Base-by-base conservation (phyloP, 2,329 filamentous ascomycete species). In the Stromatinia cepivora region DNA sequence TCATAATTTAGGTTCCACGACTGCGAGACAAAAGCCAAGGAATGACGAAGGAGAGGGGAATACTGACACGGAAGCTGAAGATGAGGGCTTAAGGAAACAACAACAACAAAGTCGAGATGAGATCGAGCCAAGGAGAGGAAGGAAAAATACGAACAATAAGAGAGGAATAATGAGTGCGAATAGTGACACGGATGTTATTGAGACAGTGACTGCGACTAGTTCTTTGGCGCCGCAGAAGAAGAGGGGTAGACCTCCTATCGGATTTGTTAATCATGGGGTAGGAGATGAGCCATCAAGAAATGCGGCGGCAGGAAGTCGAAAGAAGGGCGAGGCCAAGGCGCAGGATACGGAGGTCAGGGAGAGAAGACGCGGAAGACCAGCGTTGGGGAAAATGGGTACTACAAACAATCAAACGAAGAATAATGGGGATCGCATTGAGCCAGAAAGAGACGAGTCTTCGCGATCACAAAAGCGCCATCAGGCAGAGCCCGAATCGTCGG, bases 181-280 rank as follows among this genome's bases (percentile, higher is more conserved):
- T 42, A 53, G 25, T 36, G 25, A 36, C 48, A 34, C 9, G 9
- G 31, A 52, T 52, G 31, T 64, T 9, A 13, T 52, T 22, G 66
- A 68, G 34, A 68, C 57, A 3, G 48, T 52, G 13, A 52, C 59
- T 39, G 57, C 48, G 9, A 36, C 63, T 34, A 68, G 66, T 63
- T 52, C 61, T 36, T 25, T 64, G 15, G 61, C 61, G 3, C 61
- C 46, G 15, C 50, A 54, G 17, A 62, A 58, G 67, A 71, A 64
- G 22, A 45, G 25, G 31, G 62, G 45, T 28, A 62, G 36, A 54
- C 53, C 56, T 48, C 10, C 67, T 28, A 17, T 56, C 0, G 28
- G 53, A 28, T 34, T 48, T 8, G 63, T 46, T 15, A 36, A 61
- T 61, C 22, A 15, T 34, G 17, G 15, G 28, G 50, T 7, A 9